phyloP scores from a whole-genome alignment of 441 rosid species.

The Gossypium gossypioides region DNA sequence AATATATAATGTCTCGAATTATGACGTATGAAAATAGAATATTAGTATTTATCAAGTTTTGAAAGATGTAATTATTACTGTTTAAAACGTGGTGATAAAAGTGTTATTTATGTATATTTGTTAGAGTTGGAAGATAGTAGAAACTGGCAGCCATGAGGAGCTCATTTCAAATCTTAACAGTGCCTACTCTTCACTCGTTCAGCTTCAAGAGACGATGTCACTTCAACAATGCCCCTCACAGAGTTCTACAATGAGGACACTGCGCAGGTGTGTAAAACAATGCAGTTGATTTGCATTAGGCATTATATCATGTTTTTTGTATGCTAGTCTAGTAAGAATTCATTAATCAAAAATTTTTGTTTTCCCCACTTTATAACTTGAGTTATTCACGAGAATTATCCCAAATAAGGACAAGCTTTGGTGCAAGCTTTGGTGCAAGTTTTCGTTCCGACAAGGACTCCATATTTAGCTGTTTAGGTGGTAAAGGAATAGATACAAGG shows the following conservation, averaged over 20 bases:
- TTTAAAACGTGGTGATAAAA: too few relatives aligned
- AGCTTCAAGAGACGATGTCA: conserved; percentile 56
- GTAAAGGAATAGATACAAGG: conserved; percentile 31
- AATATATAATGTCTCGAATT: too few relatives aligned
- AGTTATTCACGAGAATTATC: conserved; percentile 61
- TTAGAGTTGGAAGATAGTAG: conserved; percentile 53
- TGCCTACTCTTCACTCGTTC: conserved; percentile 57
- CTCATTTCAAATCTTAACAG: conserved; percentile 52
- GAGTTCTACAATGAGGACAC: conserved; percentile 40
- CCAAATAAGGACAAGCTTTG: conserved; percentile 51
- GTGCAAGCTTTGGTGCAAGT: conserved; percentile 60
- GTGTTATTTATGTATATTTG: too few relatives aligned
- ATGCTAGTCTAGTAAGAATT: conserved; percentile 3
- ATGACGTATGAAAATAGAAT: too few relatives aligned
- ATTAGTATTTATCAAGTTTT: too few relatives aligned
- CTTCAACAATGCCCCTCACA: conserved; percentile 49
- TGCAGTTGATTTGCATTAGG: background rate
- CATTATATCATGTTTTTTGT: background rate
- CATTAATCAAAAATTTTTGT: background rate
- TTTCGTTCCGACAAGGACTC: conserved; percentile 78
- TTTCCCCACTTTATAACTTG: conserved; percentile 23
- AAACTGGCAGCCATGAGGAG: conserved; percentile 75
- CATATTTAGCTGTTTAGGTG: conserved; percentile 27
- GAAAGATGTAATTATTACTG: too few relatives aligned
- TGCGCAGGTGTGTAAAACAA: conserved; percentile 38